A percentile compares a stretch with the other conserved stretches of the same genome.
phyloP scores from a whole-genome alignment of 495 filamentous ascomycete genomes.

The Stereocaulon alpinum region DNA sequence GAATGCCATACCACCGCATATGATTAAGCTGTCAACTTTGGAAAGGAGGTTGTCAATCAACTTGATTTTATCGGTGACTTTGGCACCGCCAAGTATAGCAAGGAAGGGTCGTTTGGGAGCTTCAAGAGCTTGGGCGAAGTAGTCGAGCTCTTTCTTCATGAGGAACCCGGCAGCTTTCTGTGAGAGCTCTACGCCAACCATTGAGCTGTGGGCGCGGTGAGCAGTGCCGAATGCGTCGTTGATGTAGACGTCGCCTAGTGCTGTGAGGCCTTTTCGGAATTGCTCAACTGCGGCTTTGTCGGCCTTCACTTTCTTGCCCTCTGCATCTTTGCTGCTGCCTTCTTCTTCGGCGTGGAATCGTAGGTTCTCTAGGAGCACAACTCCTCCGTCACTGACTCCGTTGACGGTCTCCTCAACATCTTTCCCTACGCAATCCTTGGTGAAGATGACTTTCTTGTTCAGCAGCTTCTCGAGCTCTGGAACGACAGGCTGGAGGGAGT shows the following conservation, averaged over 20 bases:
- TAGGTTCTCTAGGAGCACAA: constrained; percentile 92
- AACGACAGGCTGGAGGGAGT: constrained; percentile 85
- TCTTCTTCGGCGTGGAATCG: constrained; percentile 98
- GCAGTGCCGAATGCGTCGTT: constrained; percentile 99
- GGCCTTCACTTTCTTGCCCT: constrained; percentile 96
- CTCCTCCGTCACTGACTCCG: constrained; percentile 69
- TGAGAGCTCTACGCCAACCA: constrained; percentile 92
- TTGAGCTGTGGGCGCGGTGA: constrained; percentile 95
- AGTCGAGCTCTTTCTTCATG: constrained; percentile 99
- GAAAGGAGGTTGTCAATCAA: constrained; percentile 96
- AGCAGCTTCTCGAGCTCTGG: constrained; percentile 86
- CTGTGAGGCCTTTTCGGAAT: constrained; percentile 91
- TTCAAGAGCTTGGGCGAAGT: constrained; percentile 97
- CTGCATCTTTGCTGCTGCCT: constrained; percentile 79
- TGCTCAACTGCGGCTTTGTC: constrained; percentile 83
- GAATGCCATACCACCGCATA: constrained; percentile 98
- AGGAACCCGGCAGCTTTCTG: constrained; percentile 96
- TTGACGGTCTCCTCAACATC: constrained; percentile 83
- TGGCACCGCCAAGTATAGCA: constrained; percentile 93
- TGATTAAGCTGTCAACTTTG: constrained; percentile 93
- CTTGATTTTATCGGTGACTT: constrained; percentile 99
- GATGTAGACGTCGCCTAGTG: constrained; percentile 91
- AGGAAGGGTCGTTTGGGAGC: constrained; percentile 91
- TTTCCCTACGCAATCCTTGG: constrained; percentile 81
- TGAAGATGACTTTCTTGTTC: constrained; percentile 71